Percentiles rank a stretch among this genome's conserved stretches.
These are phyloP conservation scores for Colletotrichum tropicicola DNA, from an alignment of 2,329 filamentous ascomycete genomes.

Conservation along the genomic window DNA sequence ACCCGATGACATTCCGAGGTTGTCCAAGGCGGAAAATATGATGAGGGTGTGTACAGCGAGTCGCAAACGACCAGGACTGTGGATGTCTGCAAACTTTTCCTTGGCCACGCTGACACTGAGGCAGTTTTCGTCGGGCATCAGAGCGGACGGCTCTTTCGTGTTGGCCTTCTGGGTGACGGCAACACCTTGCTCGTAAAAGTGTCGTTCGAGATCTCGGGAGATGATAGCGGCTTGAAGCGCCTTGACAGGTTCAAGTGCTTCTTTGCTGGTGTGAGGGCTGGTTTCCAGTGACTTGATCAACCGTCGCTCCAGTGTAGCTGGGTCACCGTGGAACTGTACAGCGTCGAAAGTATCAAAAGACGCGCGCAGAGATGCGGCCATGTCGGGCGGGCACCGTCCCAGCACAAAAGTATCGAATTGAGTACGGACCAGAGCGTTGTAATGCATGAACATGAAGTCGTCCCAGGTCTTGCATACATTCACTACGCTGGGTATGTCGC, in stretches of 20 bases:
- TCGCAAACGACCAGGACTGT: conserved; percentile 72
- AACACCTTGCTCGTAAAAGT: conserved; percentile 68
- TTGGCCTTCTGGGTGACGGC: conserved; percentile 54
- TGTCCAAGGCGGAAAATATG: conserved; percentile 73
- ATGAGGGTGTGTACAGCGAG: conserved; percentile 73
- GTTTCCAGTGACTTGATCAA: conserved; percentile 70
- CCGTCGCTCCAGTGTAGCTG: conserved; percentile 59
- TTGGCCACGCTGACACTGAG: conserved; percentile 45
- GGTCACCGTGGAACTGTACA: conserved; percentile 68
- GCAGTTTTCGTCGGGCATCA: conserved; percentile 22
- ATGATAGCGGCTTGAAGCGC: conserved; percentile 81
- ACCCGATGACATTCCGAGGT: conserved; percentile 51
- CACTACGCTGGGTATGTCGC: conserved; percentile 81
- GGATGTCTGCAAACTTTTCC: conserved; percentile 60
- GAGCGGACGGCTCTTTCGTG: conserved; percentile 45
- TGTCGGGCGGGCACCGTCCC: conserved; percentile 60
- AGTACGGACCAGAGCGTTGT: conserved; percentile 83
- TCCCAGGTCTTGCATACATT: conserved; percentile 83
- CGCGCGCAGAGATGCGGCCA: conserved; percentile 62
- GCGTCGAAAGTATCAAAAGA: conserved; percentile 73
- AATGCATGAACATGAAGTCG: conserved; percentile 86
- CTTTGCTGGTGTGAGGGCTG: conserved; percentile 61
- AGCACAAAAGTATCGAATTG: conserved; percentile 81
- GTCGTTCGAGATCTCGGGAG: conserved; percentile 65
- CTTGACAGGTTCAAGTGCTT: conserved; percentile 74